Evolutionary conservation across 225 moss, liverwort and hornwort genomes (phyloP), one percentile per base, ranked within the genome.

Genomic region (Bryoerythrophyllum caledonicum): DNA sequence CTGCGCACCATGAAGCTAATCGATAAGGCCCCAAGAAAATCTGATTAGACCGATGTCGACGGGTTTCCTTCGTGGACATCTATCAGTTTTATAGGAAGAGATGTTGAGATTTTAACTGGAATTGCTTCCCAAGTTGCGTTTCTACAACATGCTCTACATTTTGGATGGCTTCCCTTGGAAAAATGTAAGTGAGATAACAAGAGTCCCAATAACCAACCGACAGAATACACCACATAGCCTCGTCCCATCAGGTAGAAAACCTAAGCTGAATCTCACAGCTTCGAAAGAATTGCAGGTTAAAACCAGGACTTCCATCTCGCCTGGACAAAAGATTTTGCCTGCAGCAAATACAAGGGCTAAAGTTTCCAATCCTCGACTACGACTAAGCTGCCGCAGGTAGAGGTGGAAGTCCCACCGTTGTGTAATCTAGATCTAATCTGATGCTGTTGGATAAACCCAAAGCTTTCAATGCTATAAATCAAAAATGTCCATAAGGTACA

Each of bases 401-500:
- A 70, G 51, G 32, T 32, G 32, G 55, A 70, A 65, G 40, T 70
- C 61, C 27, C 52, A 54, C 30, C n/a, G 12, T 21, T 44, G 61
- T 55, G n/a, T n/a, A n/a, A 3, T 34, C 26, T 23, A 67, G 41
- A 71, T 78, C 61, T 30, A 67, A 74, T 35, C 38, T 74, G 48
- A 56, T 61, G 61, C 74, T 74, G 55, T 25, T 71, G 65, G 62
- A 67, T 60, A 46, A 44, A 51, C 53, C 21, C 28, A 65, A 44
- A 48, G 62, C 49, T 67, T 71, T 59, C 44, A 67, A 78, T 40
- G 48, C 71, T 46, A 55, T 60, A 73, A 68, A 81, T 78, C 20
- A 60, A 68, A 75, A 78, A 78, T 82, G 76, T 79, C 60, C 63
- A 76, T 72, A 75, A 57, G 58, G 58, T 64, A 82, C 63, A 74